Conservation (phyloP, 176 grass and related monocot genomes). For the Musa schizocarpa region DNA sequence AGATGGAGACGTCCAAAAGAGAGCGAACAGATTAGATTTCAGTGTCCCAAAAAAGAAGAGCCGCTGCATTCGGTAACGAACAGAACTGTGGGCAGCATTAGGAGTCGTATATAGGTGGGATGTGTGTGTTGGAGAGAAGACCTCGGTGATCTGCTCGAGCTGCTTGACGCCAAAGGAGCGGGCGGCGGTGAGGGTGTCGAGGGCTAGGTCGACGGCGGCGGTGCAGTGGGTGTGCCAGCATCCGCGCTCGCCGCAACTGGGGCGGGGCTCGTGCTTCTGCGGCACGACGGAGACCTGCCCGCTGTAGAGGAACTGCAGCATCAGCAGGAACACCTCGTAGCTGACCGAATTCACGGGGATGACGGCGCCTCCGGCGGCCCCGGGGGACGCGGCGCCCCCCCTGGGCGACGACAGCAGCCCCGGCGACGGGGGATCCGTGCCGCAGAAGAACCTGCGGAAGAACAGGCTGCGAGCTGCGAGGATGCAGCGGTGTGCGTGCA, state of each 20-base stretch:
- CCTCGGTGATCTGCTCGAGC: slow-evolving; percentile 84
- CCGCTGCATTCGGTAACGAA: not conserved
- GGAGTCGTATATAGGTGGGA: not conserved
- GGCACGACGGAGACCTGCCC: slow-evolving; percentile 96
- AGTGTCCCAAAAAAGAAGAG: not conserved
- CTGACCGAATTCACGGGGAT: slow-evolving; percentile 88
- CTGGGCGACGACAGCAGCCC: slow-evolving; percentile 48
- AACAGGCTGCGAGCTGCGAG: slow-evolving; percentile 92
- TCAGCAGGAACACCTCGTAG: slow-evolving; percentile 95
- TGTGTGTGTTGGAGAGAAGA: not conserved
- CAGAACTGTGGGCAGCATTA: not conserved
- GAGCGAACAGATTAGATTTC: not conserved
- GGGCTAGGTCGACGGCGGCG: slow-evolving; percentile 93
- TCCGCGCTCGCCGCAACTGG: slow-evolving; percentile 65
- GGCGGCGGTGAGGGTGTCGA: slow-evolving; percentile 72
- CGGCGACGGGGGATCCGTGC: slow-evolving; percentile 31
- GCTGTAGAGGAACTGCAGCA: slow-evolving; percentile 98
- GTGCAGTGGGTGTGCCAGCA: slow-evolving; percentile 99
- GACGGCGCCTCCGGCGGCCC: slow-evolving; percentile 11
- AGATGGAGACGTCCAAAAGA: not conserved
- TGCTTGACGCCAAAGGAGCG: slow-evolving; percentile 92
- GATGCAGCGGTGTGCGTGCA: slow-evolving; percentile 99
- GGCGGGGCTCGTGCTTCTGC: slow-evolving; percentile 84
- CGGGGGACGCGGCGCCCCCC: not conserved
- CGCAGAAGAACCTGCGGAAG: slow-evolving; percentile 97